These are phyloP conservation scores for Nidularia sp. DNA, from an alignment of 768 basidiomycete genomes.

Conservation along the genomic window DNA sequence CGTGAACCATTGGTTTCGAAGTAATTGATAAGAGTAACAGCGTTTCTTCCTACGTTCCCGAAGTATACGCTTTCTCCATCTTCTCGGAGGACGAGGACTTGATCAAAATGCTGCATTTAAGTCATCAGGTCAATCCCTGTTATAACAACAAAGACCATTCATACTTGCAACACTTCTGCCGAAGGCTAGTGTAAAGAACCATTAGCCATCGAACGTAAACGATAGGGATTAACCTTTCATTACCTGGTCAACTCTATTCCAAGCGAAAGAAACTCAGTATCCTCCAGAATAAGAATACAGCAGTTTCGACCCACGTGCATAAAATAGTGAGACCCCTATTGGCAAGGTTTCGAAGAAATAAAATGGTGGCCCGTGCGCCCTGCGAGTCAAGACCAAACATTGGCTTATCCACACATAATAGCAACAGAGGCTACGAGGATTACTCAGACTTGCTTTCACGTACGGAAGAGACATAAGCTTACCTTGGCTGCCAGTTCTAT, in stretches of 20 bases:
- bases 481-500: slow-evolving; percentile 88
- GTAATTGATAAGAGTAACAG: slow-evolving; percentile 63
- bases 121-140: not conserved
- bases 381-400: slow-evolving; percentile 87
- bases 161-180: slow-evolving; percentile 64
- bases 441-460: not conserved
- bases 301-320: slow-evolving; percentile 56
- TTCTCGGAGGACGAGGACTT: slow-evolving; percentile 67
- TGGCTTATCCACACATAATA: slow-evolving; percentile 87
- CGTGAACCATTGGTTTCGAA: slow-evolving; percentile 73
- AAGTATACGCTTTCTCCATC: slow-evolving; percentile 77
- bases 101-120: slow-evolving; percentile 51
- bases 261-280: slow-evolving; percentile 34
- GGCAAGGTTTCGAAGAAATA: slow-evolving; percentile 72
- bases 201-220: slow-evolving; percentile 43
- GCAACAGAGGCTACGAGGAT: slow-evolving; percentile 49
- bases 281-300: slow-evolving; percentile 29
- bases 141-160: not conserved
- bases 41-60: slow-evolving; percentile 63
- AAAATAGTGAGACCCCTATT: slow-evolving; percentile 83
- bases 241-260: slow-evolving; percentile 17
- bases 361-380: slow-evolving; percentile 78
- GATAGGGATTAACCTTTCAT: slow-evolving; percentile 41
- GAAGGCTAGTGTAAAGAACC: slow-evolving; percentile 78
- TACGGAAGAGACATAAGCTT: slow-evolving; percentile 15